Evolutionary conservation across 352 stramenopile species (phyloP).

Genomic region (Globisporangium acanthophoron): DNA sequence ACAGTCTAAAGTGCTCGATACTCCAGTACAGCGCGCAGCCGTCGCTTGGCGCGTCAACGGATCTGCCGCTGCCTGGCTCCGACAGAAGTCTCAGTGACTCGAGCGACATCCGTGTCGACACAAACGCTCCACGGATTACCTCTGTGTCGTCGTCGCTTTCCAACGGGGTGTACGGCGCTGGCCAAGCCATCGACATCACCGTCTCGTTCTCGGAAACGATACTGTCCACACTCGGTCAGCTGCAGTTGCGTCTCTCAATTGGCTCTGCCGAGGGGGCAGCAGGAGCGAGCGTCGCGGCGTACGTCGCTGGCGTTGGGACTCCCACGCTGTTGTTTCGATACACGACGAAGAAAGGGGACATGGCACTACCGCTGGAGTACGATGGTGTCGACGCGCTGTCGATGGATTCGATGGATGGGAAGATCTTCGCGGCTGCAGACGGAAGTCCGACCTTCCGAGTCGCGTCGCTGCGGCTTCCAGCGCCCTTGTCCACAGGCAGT

Average conservation of each 20-base stretch:
- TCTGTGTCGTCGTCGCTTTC: conserved; percentile 38
- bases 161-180: conserved; percentile 55
- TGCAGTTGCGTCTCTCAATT: conserved; percentile 39
- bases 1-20: conserved; percentile 38
- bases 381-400: conserved; percentile 46
- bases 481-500: conserved; percentile 32
- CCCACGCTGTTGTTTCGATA: conserved; percentile 35
- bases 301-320: conserved; percentile 34
- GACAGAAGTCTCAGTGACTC: conserved; percentile 32
- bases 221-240: conserved; percentile 16
- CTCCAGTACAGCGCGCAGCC: conserved; percentile 46
- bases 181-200: conserved; percentile 43
- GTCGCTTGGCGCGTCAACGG: conserved; percentile 31
- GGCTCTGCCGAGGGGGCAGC: neutral
- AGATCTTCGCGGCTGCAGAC: conserved; percentile 19
- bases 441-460: conserved; percentile 21
- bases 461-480: conserved; percentile 37
- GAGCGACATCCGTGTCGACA: conserved; percentile 37
- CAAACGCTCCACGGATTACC: conserved; percentile 27
- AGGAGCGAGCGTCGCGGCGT: conserved; percentile 20
- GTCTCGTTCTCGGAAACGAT: conserved; percentile 57
- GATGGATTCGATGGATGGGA: conserved; percentile 7
- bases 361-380: conserved; percentile 55
- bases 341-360: conserved; percentile 30
- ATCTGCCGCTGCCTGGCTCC: conserved; percentile 37